Evolutionary conservation across 495 filamentous ascomycete species (phyloP).

Genomic region (Friedmanniomyces simplex): DNA sequence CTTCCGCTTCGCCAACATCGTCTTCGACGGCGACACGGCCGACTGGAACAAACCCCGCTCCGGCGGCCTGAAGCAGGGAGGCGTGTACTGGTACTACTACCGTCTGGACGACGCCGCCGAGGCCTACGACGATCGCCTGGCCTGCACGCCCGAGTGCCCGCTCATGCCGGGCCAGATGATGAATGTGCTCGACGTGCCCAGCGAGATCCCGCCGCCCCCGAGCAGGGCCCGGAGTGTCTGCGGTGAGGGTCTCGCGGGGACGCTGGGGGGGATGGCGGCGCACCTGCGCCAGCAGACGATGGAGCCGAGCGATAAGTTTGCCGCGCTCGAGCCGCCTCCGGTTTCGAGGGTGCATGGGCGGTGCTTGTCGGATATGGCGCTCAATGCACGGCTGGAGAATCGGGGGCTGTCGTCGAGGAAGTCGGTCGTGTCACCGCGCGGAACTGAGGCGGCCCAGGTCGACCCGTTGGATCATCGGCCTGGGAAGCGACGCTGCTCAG

Average conservation of each 20-base stretch:
- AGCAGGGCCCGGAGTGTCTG: constrained; percentile 10
- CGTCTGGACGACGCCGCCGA: constrained; percentile 65
- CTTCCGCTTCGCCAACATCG: constrained; percentile 71
- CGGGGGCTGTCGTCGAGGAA: background rate
- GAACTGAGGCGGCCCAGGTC: background rate
- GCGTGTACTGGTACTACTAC: constrained; percentile 94
- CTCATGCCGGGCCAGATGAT: constrained; percentile 76
- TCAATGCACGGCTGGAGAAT: constrained; percentile 11
- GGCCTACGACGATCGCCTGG: constrained; percentile 56
- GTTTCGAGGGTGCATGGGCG: constrained; percentile 16
- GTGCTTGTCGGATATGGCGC: constrained; percentile 17
- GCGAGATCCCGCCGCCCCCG: constrained; percentile 36
- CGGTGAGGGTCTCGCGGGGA: background rate
- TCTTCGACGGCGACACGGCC: constrained; percentile 61
- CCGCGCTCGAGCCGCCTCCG: constrained; percentile 12
- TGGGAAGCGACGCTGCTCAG: background rate
- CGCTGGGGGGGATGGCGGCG: background rate
- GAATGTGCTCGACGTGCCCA: constrained; percentile 71
- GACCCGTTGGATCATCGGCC: background rate
- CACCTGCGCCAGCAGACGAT: constrained; percentile 4
- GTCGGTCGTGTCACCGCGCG: background rate
- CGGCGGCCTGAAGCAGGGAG: constrained; percentile 81
- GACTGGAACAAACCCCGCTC: constrained; percentile 46
- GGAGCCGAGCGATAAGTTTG: constrained; percentile 17
- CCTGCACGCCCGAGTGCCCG: constrained; percentile 69